Conservation (phyloP, 208 protist genomes). For the Leishmania tropica region DNA sequence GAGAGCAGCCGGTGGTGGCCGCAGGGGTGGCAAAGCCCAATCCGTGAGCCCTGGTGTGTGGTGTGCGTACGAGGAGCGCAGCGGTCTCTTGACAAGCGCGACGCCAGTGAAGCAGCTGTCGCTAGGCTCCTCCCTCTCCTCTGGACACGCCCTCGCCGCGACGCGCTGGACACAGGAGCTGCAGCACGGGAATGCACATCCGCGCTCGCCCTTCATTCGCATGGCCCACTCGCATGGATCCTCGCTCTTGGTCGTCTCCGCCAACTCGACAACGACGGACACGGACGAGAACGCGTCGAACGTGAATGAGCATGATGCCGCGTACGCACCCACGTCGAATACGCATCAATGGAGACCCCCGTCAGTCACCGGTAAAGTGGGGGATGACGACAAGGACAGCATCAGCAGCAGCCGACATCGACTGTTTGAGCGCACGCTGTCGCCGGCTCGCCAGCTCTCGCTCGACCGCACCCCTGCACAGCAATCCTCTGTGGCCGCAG, state of each 20-base stretch:
- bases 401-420: background rate
- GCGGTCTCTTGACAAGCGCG: background rate
- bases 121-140: background rate
- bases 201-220: background rate
- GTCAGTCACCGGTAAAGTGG: background rate
- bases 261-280: background rate
- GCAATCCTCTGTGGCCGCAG: background rate
- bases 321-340: background rate
- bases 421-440: constrained; percentile 2
- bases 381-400: background rate
- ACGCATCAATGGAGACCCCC: background rate
- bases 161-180: background rate
- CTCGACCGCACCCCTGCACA: constrained; percentile 20
- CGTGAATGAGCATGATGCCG: constrained; percentile 15
- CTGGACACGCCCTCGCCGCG: background rate
- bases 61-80: constrained; percentile 29
- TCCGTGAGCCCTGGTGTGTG: constrained; percentile 19
- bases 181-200: background rate
- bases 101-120: constrained; percentile 1
- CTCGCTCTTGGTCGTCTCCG: background rate
- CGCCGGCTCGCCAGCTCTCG: constrained; percentile 22
- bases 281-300: background rate
- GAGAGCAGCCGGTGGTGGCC: background rate
- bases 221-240: background rate
- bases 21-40: background rate